Conservation (phyloP, 768 basidiomycete genomes). For the Hericium erinaceus region DNA sequence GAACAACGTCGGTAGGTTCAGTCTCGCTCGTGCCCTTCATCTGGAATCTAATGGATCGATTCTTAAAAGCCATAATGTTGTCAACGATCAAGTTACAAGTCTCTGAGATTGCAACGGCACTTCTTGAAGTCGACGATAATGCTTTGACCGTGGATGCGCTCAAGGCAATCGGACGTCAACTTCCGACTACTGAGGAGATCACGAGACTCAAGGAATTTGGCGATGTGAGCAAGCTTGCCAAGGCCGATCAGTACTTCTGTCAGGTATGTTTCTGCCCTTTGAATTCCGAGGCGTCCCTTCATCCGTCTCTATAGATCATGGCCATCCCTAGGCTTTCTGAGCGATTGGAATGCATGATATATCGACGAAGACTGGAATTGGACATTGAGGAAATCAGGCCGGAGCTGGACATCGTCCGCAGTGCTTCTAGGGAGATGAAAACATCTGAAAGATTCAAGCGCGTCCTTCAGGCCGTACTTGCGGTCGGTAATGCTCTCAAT, state of each 20-base stretch:
- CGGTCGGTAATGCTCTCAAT: constrained; percentile 79
- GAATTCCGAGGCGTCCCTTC: neutral
- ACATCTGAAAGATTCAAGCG: constrained; percentile 56
- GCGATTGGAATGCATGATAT: constrained; percentile 76
- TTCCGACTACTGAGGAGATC: constrained; percentile 81
- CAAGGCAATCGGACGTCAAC: constrained; percentile 59
- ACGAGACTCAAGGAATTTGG: constrained; percentile 59
- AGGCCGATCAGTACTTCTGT: constrained; percentile 76
- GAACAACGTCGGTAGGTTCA: constrained; percentile 64
- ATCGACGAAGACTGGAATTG: constrained; percentile 70
- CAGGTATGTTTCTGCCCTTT: constrained; percentile 38
- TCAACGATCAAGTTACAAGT: constrained; percentile 60
- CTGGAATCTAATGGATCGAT: too few species aligned
- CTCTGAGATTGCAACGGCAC: constrained; percentile 56
- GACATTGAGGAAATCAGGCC: constrained; percentile 80
- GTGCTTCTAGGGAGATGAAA: constrained; percentile 62
- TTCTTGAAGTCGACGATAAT: constrained; percentile 65
- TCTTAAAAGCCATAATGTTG: constrained; percentile 67
- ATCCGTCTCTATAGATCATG: constrained; percentile 48
- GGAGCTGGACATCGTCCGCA: constrained; percentile 64
- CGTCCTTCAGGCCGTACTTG: constrained; percentile 64
- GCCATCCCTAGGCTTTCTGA: constrained; percentile 64
- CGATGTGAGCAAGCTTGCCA: constrained; percentile 65
- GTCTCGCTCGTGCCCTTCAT: neutral
- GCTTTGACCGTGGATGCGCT: constrained; percentile 66